Base-by-base conservation (phyloP, 352 stramenopile genomes). In the Globisporangium cederbergense region DNA sequence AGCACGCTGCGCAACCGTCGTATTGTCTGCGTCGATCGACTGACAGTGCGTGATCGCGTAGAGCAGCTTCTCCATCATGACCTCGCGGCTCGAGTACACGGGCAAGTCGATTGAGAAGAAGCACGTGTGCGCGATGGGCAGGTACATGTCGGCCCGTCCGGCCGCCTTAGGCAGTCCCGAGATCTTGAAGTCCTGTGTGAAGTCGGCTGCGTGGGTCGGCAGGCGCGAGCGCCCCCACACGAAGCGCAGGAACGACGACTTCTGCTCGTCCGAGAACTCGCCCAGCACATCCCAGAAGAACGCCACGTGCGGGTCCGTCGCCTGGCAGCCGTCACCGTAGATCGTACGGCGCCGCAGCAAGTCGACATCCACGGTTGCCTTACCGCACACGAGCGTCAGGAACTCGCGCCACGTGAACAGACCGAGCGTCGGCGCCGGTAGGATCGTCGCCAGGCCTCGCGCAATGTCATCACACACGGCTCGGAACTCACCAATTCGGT, bases 151-250 rank as follows among this genome's bases (percentile, higher is more conserved):
- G 7, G 88, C 78, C 4, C 86, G 80, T 0, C 80, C 83, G 1
- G 73, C 73, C 46, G 86, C 82, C 60, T 93, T 95, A 2, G 91
- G 89, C 30, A 96, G 63, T 0, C 83, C 88, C 10, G 85, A 91
- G 66, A 96, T 94, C 67, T 96, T 96, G 60, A 96, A 96, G 64
- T 96, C 86, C 45, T 96, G 88, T 5, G 88, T 95, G 64, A 96
- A 91, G 73, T 98, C 75, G 76, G 88, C 74, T 32, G 88, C 78
- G 67, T 97, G 75, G 50, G 89, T 88, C 58, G 95, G 95, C 71
- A 98, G 55, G 42, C 92, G 81, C n/a, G 88, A 96, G 50, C 88
- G 78, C 1, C 88, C 88, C 85, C 88, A 95, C 28, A 96, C 88
- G 28, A 96, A 96, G 3, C 88, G 86, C 53, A 97, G 59, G 62